Percentiles rank a stretch among this genome's conserved stretches.
These are phyloP conservation scores for Sarcodon sp. DNA, from an alignment of 768 basidiomycete genomes.

Conservation along the genomic window DNA sequence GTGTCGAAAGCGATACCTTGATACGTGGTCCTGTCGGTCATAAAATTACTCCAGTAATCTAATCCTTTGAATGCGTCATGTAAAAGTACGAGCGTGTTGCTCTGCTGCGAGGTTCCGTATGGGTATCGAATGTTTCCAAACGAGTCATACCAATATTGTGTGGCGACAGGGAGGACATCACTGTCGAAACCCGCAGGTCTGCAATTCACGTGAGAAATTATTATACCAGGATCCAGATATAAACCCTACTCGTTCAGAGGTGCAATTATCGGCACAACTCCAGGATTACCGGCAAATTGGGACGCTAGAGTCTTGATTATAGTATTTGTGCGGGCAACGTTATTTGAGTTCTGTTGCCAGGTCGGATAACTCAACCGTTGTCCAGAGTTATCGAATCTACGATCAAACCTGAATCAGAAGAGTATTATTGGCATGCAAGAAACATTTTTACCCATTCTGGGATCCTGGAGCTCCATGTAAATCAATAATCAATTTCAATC, in stretches of 20 bases:
- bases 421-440: too few relatives aligned
- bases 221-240: too few relatives aligned
- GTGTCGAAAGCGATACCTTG: slow-evolving; percentile 70
- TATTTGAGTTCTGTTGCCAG: slow-evolving; percentile 58
- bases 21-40: slow-evolving; percentile 17
- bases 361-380: slow-evolving; percentile 44
- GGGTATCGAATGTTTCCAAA: slow-evolving; percentile 53
- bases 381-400: slow-evolving; percentile 65
- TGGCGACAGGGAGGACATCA: slow-evolving; percentile 35
- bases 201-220: too few relatives aligned
- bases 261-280: slow-evolving; percentile 55
- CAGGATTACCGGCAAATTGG: slow-evolving; percentile 38
- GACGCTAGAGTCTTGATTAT: slow-evolving; percentile 51
- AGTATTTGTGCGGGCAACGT: slow-evolving; percentile 53
- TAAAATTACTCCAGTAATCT: slow-evolving; percentile 7
- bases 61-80: slow-evolving; percentile 75
- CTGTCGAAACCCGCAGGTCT: slow-evolving; percentile 55
- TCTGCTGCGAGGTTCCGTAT: neutral
- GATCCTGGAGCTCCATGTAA: slow-evolving; percentile 63
- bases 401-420: too few relatives aligned
- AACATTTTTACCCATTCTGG: slow-evolving; percentile 40
- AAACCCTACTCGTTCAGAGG: slow-evolving; percentile 48
- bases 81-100: slow-evolving; percentile 28
- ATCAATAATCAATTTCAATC: slow-evolving; percentile 76
- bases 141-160: slow-evolving; percentile 63